Base-by-base conservation (phyloP, 1,284 basidiomycete genomes). In the Ustilago esculenta region DNA sequence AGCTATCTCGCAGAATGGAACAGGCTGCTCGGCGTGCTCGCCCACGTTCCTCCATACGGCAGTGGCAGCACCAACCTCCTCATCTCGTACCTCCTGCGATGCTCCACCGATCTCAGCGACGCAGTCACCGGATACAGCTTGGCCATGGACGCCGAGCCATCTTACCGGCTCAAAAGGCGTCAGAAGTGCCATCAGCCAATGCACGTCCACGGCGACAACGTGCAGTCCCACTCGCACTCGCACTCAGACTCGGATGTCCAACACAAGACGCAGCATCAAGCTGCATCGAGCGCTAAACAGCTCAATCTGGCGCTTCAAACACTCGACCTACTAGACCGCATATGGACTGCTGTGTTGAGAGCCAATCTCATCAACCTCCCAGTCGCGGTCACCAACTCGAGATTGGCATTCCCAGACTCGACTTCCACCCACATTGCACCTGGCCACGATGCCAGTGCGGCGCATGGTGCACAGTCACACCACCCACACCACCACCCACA, bases 91-190 rank as follows among this genome's bases (percentile, higher is more conserved):
- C 60, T 79, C 10, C 43, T 79, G 18, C 64, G 77, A 4, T 57
- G 67, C 32, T 75, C 72, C 1, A 67, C 67, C 11, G 77, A 79
- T 2, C 34, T 79, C 8, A 47, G 61, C n/a, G 77, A 79, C 32
- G 77, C 74, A 0, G 66, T 79, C 39, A 43, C 54, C 6, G 77
- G 76, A 10, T 79, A 78, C 18, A 42, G 54, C 29, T 27, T 72
- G 14, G 67, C 48, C 0, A 70, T 65, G 61, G 67, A 65, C 37
- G n/a, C 36, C 5, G 57, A 65, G 25, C 24, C 34, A 10, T 25
- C 27, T 5, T 23, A 42, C 5, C 48, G 53, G 14, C 34, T 53
- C 7, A 18, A 34, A 1, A 63, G 41, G 48, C 56, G 47, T 5
- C 51, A 47, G 20, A 51, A 32, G 36, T 9, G 34, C 33, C 10